phyloP scores from a whole-genome alignment of 225 moss, liverwort and hornwort genomes.

The Rhytidiadelphus loreus region DNA sequence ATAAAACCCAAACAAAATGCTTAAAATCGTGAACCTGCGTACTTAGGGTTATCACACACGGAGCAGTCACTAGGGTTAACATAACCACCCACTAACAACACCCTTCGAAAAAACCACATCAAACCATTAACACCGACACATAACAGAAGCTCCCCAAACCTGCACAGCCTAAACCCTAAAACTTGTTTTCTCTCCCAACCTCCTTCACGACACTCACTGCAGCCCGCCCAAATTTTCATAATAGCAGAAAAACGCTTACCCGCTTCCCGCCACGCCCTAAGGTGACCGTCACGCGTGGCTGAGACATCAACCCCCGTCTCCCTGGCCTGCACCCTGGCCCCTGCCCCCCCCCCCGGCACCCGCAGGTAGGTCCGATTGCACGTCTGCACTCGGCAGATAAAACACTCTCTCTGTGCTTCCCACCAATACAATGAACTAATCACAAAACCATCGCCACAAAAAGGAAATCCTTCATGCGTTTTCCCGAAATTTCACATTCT shows the following conservation, averaged over 20 bases:
- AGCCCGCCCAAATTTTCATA: not conserved
- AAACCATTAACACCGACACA: not conserved
- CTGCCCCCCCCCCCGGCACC: not conserved
- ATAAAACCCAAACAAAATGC: too few relatives aligned
- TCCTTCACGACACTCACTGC: not conserved
- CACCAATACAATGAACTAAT: not conserved
- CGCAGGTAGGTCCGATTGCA: not conserved
- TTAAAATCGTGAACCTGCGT: not conserved
- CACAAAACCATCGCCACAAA: not conserved
- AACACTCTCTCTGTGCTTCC: not conserved
- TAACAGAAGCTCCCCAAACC: not conserved
- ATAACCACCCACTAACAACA: not conserved
- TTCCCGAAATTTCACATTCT: not conserved
- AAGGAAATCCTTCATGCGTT: not conserved
- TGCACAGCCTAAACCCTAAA: conserved; percentile 12
- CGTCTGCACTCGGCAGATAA: not conserved
- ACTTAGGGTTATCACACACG: not conserved
- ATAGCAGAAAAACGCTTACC: conserved; percentile 6
- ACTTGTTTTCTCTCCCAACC: not conserved
- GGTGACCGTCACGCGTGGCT: conserved; percentile 80
- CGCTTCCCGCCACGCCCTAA: conserved; percentile 71
- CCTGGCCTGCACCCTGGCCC: not conserved
- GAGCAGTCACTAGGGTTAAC: not conserved
- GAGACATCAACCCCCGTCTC: conserved; percentile 65
- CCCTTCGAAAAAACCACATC: not conserved